Percentiles rank a stretch among this genome's conserved stretches.
Evolutionary conservation across 2,329 filamentous ascomycete genomes (phyloP).

Genomic region (Sporothrix phasma): DNA sequence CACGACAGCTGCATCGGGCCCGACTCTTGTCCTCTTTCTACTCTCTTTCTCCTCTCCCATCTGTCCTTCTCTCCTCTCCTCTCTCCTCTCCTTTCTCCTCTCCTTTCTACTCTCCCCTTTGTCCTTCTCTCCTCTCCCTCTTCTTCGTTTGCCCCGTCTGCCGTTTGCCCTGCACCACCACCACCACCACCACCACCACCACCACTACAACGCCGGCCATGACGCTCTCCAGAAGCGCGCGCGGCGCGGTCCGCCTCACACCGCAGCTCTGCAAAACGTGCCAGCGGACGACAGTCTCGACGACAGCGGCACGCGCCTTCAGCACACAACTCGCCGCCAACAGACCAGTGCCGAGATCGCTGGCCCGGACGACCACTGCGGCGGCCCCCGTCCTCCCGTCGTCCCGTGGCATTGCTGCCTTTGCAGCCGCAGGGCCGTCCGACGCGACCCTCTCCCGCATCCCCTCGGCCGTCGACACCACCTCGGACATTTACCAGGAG

Average conservation of each 20-base stretch:
- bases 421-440: slow-evolving; percentile 73
- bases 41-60: not conserved
- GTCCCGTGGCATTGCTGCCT: slow-evolving; percentile 49
- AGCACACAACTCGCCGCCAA: not conserved
- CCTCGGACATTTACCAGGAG: slow-evolving; percentile 68
- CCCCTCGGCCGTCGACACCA: slow-evolving; percentile 64
- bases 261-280: slow-evolving; percentile 7
- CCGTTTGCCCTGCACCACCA: too few relatives aligned
- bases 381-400: slow-evolving; percentile 20
- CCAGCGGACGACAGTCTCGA: slow-evolving; percentile 34
- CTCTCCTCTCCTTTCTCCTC: not conserved
- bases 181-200: not conserved
- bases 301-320: slow-evolving; percentile 15
- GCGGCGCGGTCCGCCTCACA: slow-evolving; percentile 3
- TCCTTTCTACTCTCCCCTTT: not conserved
- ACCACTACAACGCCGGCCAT: not conserved
- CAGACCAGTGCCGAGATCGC: not conserved
- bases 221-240: slow-evolving; percentile 5
- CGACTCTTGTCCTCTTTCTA: not conserved
- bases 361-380: not conserved
- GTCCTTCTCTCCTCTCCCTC: not conserved
- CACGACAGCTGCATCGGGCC: not conserved
- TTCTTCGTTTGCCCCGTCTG: too few relatives aligned
- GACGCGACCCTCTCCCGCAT: slow-evolving; percentile 69
- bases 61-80: not conserved